These are phyloP conservation scores for Leptodontidium sp. DNA, from an alignment of 2,329 filamentous ascomycete genomes.

Conservation along the genomic window DNA sequence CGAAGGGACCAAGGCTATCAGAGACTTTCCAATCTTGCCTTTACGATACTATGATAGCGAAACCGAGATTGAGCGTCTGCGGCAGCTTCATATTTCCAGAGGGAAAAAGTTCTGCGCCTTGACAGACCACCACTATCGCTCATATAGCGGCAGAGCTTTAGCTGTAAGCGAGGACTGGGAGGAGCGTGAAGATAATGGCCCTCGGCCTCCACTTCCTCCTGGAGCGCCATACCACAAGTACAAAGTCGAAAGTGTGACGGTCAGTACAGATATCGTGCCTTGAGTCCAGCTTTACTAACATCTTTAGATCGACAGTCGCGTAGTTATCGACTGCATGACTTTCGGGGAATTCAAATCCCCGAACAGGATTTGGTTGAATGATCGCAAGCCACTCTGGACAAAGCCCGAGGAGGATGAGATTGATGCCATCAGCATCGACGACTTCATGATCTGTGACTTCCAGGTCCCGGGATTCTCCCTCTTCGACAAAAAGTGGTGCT, in stretches of 20 bases:
- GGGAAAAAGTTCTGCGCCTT: constrained; percentile 3
- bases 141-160: neutral
- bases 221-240: constrained; percentile 29
- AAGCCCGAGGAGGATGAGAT: neutral
- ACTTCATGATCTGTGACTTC: constrained; percentile 27
- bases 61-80: neutral
- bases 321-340: constrained; percentile 39
- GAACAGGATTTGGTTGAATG: constrained; percentile 22
- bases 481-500: constrained; percentile 33
- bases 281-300: neutral
- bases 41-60: neutral
- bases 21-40: neutral
- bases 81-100: neutral
- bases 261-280: neutral
- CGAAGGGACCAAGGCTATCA: neutral
- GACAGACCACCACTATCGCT: neutral
- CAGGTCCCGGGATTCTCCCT: constrained; percentile 31
- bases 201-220: neutral
- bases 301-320: constrained; percentile 36
- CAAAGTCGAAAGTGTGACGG: constrained; percentile 27
- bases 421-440: constrained; percentile 25
- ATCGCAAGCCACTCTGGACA: constrained; percentile 19
- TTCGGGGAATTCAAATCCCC: constrained; percentile 31
- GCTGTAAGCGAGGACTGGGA: neutral
- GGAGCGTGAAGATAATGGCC: neutral